Conservation (phyloP, 1,284 basidiomycete genomes). For the Trichosporon ovoides region DNA sequence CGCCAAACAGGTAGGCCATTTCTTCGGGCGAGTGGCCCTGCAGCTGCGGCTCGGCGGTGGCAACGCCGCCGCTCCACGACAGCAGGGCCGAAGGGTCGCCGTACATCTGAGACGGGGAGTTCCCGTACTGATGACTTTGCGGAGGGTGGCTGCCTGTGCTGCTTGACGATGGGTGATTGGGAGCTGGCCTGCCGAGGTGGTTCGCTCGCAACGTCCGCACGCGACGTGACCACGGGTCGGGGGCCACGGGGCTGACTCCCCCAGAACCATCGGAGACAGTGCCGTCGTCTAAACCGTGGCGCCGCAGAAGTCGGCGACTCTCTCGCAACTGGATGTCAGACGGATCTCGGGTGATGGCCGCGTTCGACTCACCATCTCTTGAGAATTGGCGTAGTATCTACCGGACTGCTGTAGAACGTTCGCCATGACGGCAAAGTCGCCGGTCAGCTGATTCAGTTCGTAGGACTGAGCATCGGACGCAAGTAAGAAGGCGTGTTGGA, state of each 20-base stretch:
- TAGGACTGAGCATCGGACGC: conserved; percentile 10
- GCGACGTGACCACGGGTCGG: conserved; percentile 18
- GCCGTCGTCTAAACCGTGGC: conserved; percentile 17
- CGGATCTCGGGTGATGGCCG: not conserved
- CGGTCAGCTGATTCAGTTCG: conserved; percentile 15
- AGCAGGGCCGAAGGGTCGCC: not conserved
- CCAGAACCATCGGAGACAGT: conserved; percentile 13
- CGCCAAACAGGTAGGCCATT: not conserved
- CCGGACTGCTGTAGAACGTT: conserved; percentile 10
- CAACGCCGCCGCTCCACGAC: not conserved
- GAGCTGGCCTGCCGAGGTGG: conserved; percentile 3
- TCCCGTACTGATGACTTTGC: not conserved
- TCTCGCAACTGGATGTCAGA: conserved; percentile 14
- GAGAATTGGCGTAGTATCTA: not conserved
- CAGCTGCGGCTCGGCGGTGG: not conserved
- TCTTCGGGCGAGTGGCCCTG: conserved; percentile 1
- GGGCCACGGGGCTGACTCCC: conserved; percentile 10
- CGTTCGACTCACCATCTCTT: not conserved
- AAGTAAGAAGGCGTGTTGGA: conserved; percentile 21
- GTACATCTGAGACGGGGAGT: not conserved
- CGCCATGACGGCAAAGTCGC: conserved; percentile 15
- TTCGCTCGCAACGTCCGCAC: conserved; percentile 11
- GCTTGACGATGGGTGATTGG: not conserved
- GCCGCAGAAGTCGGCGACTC: conserved; percentile 17
- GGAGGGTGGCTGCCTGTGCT: conserved; percentile 2